Percentiles rank a stretch among this genome's conserved stretches.
These are phyloP conservation scores for Rhexocercosporidium sp. DNA, from an alignment of 2,329 filamentous ascomycete genomes.

Conservation along the genomic window DNA sequence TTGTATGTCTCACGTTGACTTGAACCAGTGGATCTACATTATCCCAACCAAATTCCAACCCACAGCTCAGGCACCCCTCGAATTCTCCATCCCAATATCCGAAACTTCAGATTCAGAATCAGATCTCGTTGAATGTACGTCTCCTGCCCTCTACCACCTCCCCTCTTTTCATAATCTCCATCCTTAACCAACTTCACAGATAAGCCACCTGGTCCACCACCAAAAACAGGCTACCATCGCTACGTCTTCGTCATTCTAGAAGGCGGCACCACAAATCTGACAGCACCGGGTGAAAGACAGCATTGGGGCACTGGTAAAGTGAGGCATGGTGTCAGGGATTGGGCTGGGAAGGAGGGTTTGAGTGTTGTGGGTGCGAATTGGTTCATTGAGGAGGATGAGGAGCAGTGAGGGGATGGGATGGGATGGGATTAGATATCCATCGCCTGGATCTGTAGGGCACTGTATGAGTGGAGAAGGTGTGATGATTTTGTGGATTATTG, in stretches of 20 bases:
- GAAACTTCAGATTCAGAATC: background rate
- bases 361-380: slow-evolving; percentile 50
- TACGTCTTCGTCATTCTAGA: slow-evolving; percentile 60
- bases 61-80: background rate
- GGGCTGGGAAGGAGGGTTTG: slow-evolving; percentile 54
- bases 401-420: slow-evolving; percentile 42
- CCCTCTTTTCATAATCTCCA: background rate
- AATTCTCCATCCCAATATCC: background rate
- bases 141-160: background rate
- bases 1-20: background rate
- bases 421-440: background rate
- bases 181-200: slow-evolving; percentile 42
- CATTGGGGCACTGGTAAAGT: slow-evolving; percentile 59
- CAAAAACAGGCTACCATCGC: slow-evolving; percentile 60
- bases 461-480: background rate
- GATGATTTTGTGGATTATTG: background rate
- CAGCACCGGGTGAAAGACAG: slow-evolving; percentile 52
- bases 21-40: slow-evolving; percentile 19
- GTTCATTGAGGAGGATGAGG: slow-evolving; percentile 47
- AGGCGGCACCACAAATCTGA: slow-evolving; percentile 47
- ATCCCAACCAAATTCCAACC: background rate
- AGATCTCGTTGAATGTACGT: slow-evolving; percentile 33
- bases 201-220: slow-evolving; percentile 58
- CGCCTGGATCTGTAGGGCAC: too few species aligned
- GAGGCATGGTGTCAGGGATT: slow-evolving; percentile 55